These are phyloP conservation scores for Solidago caesia DNA, from an alignment of 129 eudicot genomes.

Conservation along the genomic window DNA sequence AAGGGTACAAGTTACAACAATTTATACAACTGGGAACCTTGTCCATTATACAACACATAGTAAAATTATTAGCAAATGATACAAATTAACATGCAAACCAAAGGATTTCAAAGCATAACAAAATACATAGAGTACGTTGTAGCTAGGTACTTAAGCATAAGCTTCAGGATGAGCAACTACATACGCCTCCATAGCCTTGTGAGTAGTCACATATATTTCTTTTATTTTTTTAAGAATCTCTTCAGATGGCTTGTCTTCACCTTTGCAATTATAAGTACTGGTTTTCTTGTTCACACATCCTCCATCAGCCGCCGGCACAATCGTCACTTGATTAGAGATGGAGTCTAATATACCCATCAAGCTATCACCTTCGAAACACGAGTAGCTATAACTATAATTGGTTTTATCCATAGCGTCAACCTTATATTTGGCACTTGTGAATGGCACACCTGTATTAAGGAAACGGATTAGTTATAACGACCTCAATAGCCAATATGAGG, in stretches of 20 bases:
- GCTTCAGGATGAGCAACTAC: constrained; percentile 11
- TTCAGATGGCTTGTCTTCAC: constrained; percentile 6
- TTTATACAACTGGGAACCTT: no score
- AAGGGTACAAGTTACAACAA: no score
- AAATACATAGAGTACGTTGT: not conserved
- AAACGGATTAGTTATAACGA: not conserved
- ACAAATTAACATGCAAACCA: not conserved
- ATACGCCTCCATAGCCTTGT: constrained; percentile 18
- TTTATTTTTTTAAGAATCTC: constrained; percentile 14
- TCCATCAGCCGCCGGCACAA: constrained; percentile 5
- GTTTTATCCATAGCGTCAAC: not conserved
- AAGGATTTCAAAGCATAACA: not conserved
- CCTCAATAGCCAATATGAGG: no score
- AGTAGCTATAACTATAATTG: constrained; percentile 16
- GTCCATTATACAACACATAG: no score
- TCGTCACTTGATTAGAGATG: not conserved
- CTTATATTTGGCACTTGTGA: not conserved
- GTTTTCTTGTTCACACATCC: constrained; percentile 17
- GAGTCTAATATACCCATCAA: constrained; percentile 23
- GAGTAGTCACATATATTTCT: not conserved
- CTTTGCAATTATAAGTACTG: constrained; percentile 10
- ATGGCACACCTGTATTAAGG: not conserved
- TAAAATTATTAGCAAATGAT: no score
- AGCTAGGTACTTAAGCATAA: not conserved
- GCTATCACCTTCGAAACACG: constrained; percentile 11